phyloP scores from a whole-genome alignment of 352 stramenopile genomes.

The Peronospora tabacina region DNA sequence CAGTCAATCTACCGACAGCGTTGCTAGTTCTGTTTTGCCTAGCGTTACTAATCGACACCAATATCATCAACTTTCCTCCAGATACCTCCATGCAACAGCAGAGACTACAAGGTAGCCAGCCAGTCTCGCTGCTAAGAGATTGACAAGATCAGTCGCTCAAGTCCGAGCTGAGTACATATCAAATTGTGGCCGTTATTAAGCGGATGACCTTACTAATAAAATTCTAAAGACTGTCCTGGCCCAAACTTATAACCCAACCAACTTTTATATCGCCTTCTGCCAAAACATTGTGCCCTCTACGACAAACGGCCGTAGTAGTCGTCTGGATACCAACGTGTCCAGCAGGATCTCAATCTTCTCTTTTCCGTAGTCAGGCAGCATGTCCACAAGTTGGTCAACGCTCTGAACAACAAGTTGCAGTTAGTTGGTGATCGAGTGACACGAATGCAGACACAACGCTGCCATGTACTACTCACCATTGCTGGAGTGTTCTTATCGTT shows the following conservation, averaged over 20 bases:
- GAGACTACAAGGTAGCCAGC: not conserved
- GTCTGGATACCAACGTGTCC: slow-evolving; percentile 65
- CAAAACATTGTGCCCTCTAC: slow-evolving; percentile 84
- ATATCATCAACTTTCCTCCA: slow-evolving; percentile 7
- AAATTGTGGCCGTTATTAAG: slow-evolving; percentile 17
- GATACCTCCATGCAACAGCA: not conserved
- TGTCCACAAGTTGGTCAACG: slow-evolving; percentile 57
- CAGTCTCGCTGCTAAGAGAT: not conserved
- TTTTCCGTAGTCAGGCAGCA: slow-evolving; percentile 57
- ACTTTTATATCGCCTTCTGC: slow-evolving; percentile 39
- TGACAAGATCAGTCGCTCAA: not conserved
- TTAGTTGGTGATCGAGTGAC: slow-evolving; percentile 8
- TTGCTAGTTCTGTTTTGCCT: slow-evolving; percentile 1
- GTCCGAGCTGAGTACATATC: not conserved
- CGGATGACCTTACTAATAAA: slow-evolving; percentile 8
- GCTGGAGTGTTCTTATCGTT: slow-evolving; percentile 41
- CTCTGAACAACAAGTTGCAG: slow-evolving; percentile 31
- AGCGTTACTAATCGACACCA: slow-evolving; percentile 5
- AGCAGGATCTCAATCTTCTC: slow-evolving; percentile 73
- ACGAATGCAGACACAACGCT: slow-evolving; percentile 16
- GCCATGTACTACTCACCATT: slow-evolving; percentile 40
- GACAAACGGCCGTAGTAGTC: slow-evolving; percentile 70
- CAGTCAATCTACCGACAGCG: not conserved
- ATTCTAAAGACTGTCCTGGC: not conserved
- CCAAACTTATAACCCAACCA: slow-evolving; percentile 9